Conservation (phyloP, 2,329 filamentous ascomycete species). For the Aspergillus ochraceus region DNA sequence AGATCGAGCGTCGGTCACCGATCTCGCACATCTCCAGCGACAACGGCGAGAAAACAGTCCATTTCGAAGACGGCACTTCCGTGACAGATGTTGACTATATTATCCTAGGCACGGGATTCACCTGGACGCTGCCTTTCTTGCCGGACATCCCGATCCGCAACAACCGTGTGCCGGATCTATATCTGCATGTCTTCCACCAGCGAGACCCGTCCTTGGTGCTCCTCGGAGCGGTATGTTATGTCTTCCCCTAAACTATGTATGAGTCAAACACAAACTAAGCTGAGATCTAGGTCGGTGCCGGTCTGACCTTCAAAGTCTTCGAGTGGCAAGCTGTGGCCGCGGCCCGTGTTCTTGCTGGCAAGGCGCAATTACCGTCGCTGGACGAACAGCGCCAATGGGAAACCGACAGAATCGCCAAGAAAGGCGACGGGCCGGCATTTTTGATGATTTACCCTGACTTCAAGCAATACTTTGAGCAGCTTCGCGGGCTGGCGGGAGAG, state of each 20-base stretch:
- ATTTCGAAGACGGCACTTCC: conserved; percentile 56
- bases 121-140: conserved; percentile 63
- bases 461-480: conserved; percentile 63
- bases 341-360: conserved; percentile 58
- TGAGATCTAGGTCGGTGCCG: conserved; percentile 31
- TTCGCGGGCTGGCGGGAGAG: conserved; percentile 45
- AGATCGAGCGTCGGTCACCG: conserved; percentile 31
- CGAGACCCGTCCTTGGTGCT: conserved; percentile 35
- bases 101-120: conserved; percentile 68
- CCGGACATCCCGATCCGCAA: conserved; percentile 45
- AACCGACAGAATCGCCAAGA: conserved; percentile 51
- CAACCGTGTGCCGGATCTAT: conserved; percentile 36
- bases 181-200: conserved; percentile 39
- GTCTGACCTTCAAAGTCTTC: conserved; percentile 66
- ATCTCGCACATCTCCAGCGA: conserved; percentile 40
- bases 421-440: conserved; percentile 60
- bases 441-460: conserved; percentile 62
- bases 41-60: conserved; percentile 48
- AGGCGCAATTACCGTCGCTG: conserved; percentile 51
- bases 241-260: not conserved
- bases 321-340: conserved; percentile 67
- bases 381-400: conserved; percentile 60
- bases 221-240: conserved; percentile 47
- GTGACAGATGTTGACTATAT: conserved; percentile 60
- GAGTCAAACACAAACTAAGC: not conserved